Base-by-base conservation (phyloP, 176 grass and related monocot genomes). In the Lolium multiflorum region DNA sequence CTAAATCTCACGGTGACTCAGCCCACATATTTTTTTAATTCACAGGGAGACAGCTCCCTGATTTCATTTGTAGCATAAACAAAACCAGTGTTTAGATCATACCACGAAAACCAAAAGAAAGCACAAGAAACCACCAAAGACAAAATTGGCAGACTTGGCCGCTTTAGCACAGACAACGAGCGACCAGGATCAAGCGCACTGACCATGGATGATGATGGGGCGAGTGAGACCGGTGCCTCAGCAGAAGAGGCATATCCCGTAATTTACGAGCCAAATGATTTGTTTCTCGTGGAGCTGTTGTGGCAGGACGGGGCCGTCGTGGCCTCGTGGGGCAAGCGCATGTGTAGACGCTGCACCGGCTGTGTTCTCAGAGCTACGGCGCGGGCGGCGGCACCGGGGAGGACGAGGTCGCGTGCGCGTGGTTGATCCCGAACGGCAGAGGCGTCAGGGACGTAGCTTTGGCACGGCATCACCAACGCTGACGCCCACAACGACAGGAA, bases 301-400 rank as follows among this genome's bases (percentile, higher is more conserved):
- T 99, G 97, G 97, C 90, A 92, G 82, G 85, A 99, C 62, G 92
- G 92, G 4, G 84, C 57, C 11, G 81, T 96, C 35, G 84, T 96
- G 31, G 87, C 11, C 77, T 96, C 35, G 84, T 96, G 31, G 87
- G 79, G 79, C 96, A 95, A 28, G 84, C 80, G 50, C 92, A 97
- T 72, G 89, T 75, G 79, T 84, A 88, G 74, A 43, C 28, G 37
- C 82, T n/a, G 44, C 71, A 74, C 35, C 81, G 66, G 22, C 78
- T 57, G 64, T 24, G 39, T 20, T 50, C 1, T 62, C 64, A 5
- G 89, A 84, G 16, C 71, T 57, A 7, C 71, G 71, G 44, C 44
- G 65, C 79, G 16, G 86, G 86, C 81, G 74, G 85, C 86, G 41
- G 89, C 58, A 91, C 88, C 41, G 81, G 56, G 12, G 94, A 92